These are phyloP conservation scores for Tephrocybe rancida DNA, from an alignment of 768 basidiomycete species.

Conservation along the genomic window DNA sequence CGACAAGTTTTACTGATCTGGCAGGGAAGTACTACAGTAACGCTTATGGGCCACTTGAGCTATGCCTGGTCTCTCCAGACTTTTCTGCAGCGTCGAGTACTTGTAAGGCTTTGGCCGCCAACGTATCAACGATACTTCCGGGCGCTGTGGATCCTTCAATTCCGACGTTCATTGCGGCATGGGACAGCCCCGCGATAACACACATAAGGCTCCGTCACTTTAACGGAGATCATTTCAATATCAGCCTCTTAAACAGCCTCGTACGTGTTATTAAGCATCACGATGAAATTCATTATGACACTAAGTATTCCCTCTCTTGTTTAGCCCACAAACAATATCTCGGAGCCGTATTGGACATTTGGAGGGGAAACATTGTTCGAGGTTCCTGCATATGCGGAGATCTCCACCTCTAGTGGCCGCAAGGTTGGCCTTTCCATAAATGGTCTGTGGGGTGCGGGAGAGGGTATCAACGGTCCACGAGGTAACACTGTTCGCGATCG, in stretches of 20 bases:
- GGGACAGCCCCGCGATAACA: conserved; percentile 17
- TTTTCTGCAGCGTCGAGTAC: conserved; percentile 9
- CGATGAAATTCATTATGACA: too few species aligned
- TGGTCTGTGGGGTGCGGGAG: not conserved
- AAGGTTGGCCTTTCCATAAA: conserved; percentile 3
- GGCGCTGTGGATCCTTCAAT: conserved; percentile 18
- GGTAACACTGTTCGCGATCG: not conserved
- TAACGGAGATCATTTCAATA: conserved; percentile 24
- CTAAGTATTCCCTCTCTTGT: not conserved
- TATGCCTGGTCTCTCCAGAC: conserved; percentile 19
- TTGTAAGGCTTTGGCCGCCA: conserved; percentile 18
- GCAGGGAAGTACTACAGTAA: conserved; percentile 18
- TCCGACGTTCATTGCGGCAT: conserved; percentile 24
- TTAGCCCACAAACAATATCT: conserved; percentile 18
- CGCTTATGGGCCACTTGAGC: conserved; percentile 21
- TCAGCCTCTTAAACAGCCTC: conserved; percentile 15
- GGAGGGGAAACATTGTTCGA: not conserved
- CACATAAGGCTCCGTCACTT: conserved; percentile 27
- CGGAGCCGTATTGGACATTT: conserved; percentile 20
- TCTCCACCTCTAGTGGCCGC: conserved; percentile 10
- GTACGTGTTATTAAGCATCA: conserved; percentile 9
- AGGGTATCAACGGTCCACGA: not conserved
- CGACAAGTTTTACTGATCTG: conserved; percentile 11
- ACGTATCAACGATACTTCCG: conserved; percentile 21
- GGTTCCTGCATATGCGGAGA: conserved; percentile 14